Conservation (phyloP, 352 stramenopile species). For the Globisporangium middletonii region DNA sequence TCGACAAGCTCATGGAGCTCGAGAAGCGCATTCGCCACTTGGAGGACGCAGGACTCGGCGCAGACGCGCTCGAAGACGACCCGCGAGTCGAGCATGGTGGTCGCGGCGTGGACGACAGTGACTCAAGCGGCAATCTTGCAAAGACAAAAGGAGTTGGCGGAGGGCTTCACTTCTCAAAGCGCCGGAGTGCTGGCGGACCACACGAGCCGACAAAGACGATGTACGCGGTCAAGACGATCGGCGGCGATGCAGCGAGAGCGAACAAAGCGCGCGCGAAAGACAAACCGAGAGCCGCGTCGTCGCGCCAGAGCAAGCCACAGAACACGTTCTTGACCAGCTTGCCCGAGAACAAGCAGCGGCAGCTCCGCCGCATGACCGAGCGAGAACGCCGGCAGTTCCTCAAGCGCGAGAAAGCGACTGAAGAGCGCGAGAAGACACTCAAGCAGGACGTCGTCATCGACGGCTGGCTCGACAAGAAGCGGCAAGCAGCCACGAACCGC, state of each 20-base stretch:
- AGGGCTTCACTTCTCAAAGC: slow-evolving; percentile 49
- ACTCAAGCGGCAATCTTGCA: slow-evolving; percentile 13
- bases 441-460: slow-evolving; percentile 76
- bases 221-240: slow-evolving; percentile 41
- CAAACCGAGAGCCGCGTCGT: slow-evolving; percentile 14
- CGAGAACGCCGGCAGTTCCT: slow-evolving; percentile 49
- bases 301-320: slow-evolving; percentile 12
- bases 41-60: slow-evolving; percentile 57
- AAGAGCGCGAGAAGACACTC: slow-evolving; percentile 22
- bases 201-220: slow-evolving; percentile 48
- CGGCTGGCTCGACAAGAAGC: slow-evolving; percentile 66
- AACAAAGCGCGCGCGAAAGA: slow-evolving; percentile 32
- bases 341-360: slow-evolving; percentile 52
- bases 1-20: slow-evolving; percentile 88
- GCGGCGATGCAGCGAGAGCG: not conserved
- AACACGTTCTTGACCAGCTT: slow-evolving; percentile 53
- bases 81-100: slow-evolving; percentile 8
- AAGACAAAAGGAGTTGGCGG: slow-evolving; percentile 14
- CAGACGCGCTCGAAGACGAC: slow-evolving; percentile 34
- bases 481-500: slow-evolving; percentile 45
- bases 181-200: slow-evolving; percentile 23
- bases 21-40: slow-evolving; percentile 84
- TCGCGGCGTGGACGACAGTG: slow-evolving; percentile 16
- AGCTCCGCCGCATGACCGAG: slow-evolving; percentile 60
- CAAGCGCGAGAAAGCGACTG: slow-evolving; percentile 49